Evolutionary conservation across 2,329 filamentous ascomycete genomes (phyloP).

Genomic region (Aspergillus carbonarius): DNA sequence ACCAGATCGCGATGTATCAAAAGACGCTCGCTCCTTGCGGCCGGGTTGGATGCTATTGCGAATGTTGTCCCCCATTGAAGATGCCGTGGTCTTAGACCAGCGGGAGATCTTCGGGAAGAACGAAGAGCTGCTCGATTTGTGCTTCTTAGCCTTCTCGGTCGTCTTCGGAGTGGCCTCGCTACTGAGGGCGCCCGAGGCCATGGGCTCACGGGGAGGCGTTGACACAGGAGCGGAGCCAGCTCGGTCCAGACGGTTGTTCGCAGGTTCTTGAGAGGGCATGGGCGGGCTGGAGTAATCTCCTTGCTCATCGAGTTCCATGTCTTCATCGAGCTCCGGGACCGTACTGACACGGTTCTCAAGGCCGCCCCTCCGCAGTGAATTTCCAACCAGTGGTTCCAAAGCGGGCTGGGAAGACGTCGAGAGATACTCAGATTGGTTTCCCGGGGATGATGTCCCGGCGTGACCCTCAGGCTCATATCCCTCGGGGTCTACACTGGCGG

Average conservation of each 20-base stretch:
- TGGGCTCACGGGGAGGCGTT: conserved; percentile 46
- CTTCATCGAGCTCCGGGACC: conserved; percentile 79
- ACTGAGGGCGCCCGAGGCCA: conserved; percentile 55
- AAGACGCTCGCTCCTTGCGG: conserved; percentile 61
- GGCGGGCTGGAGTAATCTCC: conserved; percentile 55
- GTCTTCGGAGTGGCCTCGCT: conserved; percentile 73
- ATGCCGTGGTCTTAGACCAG: conserved; percentile 95
- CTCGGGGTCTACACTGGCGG: conserved; percentile 65
- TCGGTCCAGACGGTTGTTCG: conserved; percentile 44
- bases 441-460: conserved; percentile 71
- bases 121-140: conserved; percentile 81
- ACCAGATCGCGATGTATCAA: conserved; percentile 69
- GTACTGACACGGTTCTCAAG: conserved; percentile 86
- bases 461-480: conserved; percentile 81
- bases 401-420: conserved; percentile 53
- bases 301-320: conserved; percentile 59
- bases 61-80: conserved; percentile 77
- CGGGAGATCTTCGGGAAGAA: conserved; percentile 90
- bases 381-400: conserved; percentile 37
- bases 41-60: conserved; percentile 59
- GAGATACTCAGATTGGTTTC: conserved; percentile 72
- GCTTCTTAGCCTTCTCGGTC: conserved; percentile 76
- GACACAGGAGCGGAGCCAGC: conserved; percentile 45
- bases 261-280: conserved; percentile 59
- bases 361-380: conserved; percentile 51